Evolutionary conservation across 2,329 filamentous ascomycete species (phyloP).

Genomic region (Myriosclerotinia scirpicola): DNA sequence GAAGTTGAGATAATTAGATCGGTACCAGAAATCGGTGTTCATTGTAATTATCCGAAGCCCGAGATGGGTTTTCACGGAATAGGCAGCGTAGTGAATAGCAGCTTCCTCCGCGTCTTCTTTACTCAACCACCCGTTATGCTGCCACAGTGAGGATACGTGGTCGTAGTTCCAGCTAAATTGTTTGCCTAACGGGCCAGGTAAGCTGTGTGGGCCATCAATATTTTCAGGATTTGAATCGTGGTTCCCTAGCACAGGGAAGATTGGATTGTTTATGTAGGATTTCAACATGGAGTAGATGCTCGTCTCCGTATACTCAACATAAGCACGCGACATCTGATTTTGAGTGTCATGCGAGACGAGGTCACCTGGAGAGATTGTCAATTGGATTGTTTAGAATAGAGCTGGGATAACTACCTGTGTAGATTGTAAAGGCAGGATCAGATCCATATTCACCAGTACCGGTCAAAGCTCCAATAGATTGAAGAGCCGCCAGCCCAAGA

Average conservation of each 20-base stretch:
- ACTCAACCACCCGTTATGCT: slow-evolving; percentile 56
- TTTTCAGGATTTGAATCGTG: slow-evolving; percentile 56
- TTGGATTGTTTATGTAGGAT: slow-evolving; percentile 54
- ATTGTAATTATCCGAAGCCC: slow-evolving; percentile 53
- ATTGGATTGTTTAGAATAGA: not conserved
- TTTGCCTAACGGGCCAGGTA: slow-evolving; percentile 53
- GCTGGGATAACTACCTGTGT: slow-evolving; percentile 43
- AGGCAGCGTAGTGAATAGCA: slow-evolving; percentile 54
- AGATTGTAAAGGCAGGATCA: slow-evolving; percentile 52
- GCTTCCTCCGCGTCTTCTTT: slow-evolving; percentile 48
- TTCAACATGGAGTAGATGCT: slow-evolving; percentile 57
- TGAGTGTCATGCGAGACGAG: slow-evolving; percentile 56
- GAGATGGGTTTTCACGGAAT: slow-evolving; percentile 54
- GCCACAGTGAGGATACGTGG: slow-evolving; percentile 55
- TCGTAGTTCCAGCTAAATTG: slow-evolving; percentile 60
- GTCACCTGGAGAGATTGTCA: slow-evolving; percentile 45
- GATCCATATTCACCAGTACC: slow-evolving; percentile 50
- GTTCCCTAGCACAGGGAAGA: slow-evolving; percentile 58
- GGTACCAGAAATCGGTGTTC: slow-evolving; percentile 53
- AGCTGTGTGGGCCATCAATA: slow-evolving; percentile 52
- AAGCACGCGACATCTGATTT: slow-evolving; percentile 51
- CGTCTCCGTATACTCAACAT: slow-evolving; percentile 54
- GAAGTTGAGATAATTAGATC: slow-evolving; percentile 49
- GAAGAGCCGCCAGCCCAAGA: slow-evolving; percentile 54
- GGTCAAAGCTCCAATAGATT: slow-evolving; percentile 56